Evolutionary conservation across 768 basidiomycete genomes (phyloP).

Genomic region (Lyophyllum shimeji): DNA sequence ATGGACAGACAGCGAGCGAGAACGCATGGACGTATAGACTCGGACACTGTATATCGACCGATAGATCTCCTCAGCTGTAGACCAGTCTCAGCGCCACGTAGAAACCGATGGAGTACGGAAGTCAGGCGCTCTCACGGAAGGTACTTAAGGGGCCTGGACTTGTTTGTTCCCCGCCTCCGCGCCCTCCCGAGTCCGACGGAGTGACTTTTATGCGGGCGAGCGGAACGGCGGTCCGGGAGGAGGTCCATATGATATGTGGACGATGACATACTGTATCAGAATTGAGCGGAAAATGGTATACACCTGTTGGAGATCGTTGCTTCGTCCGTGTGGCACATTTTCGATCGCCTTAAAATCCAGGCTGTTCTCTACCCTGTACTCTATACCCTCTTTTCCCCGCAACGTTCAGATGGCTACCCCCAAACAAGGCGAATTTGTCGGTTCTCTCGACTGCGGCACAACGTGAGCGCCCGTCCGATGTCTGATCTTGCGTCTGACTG

Average conservation of each 20-base stretch:
- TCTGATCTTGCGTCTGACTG: background rate
- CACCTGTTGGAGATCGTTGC: constrained; percentile 11
- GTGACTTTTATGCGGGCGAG: background rate
- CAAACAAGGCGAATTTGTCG: constrained; percentile 81
- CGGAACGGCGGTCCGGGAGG: constrained; percentile 17
- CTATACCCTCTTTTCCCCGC: constrained; percentile 11
- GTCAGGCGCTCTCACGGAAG: too few species aligned
- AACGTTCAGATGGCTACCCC: constrained; percentile 25
- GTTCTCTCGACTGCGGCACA: constrained; percentile 92
- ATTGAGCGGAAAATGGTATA: constrained; percentile 15
- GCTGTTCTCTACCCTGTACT: constrained; percentile 1
- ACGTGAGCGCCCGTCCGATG: constrained; percentile 58
- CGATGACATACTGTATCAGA: constrained; percentile 8
- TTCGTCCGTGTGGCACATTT: constrained; percentile 8
- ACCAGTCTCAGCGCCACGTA: background rate
- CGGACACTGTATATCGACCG: background rate
- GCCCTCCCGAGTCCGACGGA: too few species aligned
- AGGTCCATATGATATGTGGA: constrained; percentile 4
- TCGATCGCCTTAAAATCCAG: constrained; percentile 10
- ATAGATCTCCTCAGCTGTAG: background rate
- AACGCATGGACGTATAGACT: constrained; percentile 35
- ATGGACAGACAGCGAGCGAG: constrained; percentile 57
- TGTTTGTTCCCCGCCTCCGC: too few species aligned
- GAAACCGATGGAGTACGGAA: background rate
- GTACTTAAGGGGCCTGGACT: too few species aligned